These are phyloP conservation scores for Leptographium radiaticola DNA, from an alignment of 2,329 filamentous ascomycete species.

Conservation along the genomic window DNA sequence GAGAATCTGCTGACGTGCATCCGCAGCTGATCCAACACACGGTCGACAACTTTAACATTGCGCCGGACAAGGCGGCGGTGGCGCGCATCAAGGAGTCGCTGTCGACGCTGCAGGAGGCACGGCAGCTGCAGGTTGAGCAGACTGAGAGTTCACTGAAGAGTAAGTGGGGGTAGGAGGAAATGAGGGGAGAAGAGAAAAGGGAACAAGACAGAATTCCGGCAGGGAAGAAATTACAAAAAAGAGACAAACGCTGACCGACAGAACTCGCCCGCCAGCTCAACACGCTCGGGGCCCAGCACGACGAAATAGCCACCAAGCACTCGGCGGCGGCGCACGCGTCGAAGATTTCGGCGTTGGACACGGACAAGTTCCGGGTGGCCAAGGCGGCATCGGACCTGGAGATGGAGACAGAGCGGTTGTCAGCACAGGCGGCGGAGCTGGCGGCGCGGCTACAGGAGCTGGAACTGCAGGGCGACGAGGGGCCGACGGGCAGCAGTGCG, in stretches of 20 bases:
- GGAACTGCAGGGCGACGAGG: conserved; percentile 78
- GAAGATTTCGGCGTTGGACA: conserved; percentile 77
- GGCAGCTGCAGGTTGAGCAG: conserved; percentile 62
- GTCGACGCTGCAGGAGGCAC: conserved; percentile 69
- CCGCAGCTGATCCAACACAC: conserved; percentile 78
- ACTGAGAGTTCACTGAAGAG: conserved; percentile 54
- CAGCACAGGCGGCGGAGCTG: conserved; percentile 63
- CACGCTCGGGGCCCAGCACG: conserved; percentile 62
- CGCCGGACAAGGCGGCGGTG: conserved; percentile 73
- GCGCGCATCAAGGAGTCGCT: conserved; percentile 75
- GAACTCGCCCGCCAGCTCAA: conserved; percentile 63
- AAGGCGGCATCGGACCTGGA: conserved; percentile 82
- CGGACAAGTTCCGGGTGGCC: conserved; percentile 87
- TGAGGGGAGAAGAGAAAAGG: background rate
- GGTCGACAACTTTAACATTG: conserved; percentile 88
- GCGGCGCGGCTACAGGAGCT: conserved; percentile 65
- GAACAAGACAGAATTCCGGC: too few relatives aligned
- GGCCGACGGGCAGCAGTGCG: conserved; percentile 21
- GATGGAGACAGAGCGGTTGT: conserved; percentile 87
- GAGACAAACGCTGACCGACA: conserved; percentile 16
- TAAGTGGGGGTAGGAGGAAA: conserved; percentile 11
- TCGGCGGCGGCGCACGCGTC: conserved; percentile 69
- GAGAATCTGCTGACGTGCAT: background rate
- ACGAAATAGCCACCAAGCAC: conserved; percentile 61
- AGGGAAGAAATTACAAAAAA: background rate